Percentiles rank a stretch among this genome's conserved stretches.
Conservation (phyloP, 2,329 filamentous ascomycete species). For the Parastagonospora avenae region DNA sequence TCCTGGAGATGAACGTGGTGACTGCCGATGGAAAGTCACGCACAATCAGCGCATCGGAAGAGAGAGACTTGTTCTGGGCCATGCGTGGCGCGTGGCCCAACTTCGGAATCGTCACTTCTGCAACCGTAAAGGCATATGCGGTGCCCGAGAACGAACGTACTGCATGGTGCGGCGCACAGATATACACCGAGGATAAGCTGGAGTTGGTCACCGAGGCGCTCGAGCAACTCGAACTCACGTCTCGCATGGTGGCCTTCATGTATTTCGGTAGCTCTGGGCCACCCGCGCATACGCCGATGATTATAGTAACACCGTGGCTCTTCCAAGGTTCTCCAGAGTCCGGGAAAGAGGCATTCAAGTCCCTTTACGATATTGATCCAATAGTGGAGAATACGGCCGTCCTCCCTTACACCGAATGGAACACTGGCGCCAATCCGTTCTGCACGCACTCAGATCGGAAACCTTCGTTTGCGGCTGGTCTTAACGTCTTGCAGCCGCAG, state of each 20-base stretch:
- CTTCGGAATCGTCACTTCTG: constrained; percentile 38
- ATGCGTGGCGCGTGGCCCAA: constrained; percentile 42
- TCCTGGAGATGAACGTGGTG: constrained; percentile 30
- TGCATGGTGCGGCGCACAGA: constrained; percentile 21
- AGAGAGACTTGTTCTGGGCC: constrained; percentile 37
- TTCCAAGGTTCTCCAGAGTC: constrained; percentile 31
- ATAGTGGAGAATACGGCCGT: constrained; percentile 21
- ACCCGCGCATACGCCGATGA: constrained; percentile 9
- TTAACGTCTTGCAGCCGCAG: constrained; percentile 36
- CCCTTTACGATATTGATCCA: constrained; percentile 40
- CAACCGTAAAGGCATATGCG: constrained; percentile 44
- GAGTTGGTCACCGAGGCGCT: constrained; percentile 40
- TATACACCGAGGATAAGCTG: constrained; percentile 26
- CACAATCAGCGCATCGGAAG: constrained; percentile 21
- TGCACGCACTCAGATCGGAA: constrained; percentile 45
- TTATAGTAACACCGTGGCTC: constrained; percentile 35
- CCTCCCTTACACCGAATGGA: constrained; percentile 45
- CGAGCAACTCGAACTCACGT: constrained; percentile 37
- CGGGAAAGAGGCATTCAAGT: constrained; percentile 40
- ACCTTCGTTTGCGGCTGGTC: constrained; percentile 38
- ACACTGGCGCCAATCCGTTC: constrained; percentile 41
- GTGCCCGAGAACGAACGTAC: constrained; percentile 1
- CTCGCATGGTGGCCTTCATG: constrained; percentile 40
- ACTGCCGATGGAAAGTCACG: constrained; percentile 30
- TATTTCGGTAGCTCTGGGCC: constrained; percentile 29